Evolutionary conservation across 495 filamentous ascomycete genomes (phyloP), one percentile per base, ranked within the genome.

Genomic region (Hypoxylon fragiforme): DNA sequence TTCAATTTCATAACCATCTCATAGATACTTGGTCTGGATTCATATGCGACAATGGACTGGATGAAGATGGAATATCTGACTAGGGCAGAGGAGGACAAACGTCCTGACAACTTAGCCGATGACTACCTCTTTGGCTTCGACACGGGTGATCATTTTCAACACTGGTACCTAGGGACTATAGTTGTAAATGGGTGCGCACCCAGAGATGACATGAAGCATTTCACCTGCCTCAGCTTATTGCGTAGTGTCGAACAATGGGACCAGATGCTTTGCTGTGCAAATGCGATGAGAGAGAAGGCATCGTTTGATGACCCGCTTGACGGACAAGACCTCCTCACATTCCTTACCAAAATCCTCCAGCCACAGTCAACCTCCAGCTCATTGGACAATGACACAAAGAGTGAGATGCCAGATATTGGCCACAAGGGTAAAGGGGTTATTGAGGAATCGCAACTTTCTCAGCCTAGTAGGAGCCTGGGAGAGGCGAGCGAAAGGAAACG

Each of bases 241-340:
- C 61, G 66, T 1, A 64, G 65, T 1, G 21, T 57, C 14, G 72
- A 76, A 44, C 62, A 73, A 30, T 72, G 64, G 63, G 35, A 66
- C 4, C 61, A 70, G 62, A 48, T 69, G 30, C 40, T 73, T 11
- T 47, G 36, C 5, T 63, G 66, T 34, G 72, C 72, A 6, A 40
- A 22, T 7, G n/a, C 62, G 3, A 49, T 73, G 50, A 60, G 44
- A 39, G 45, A 64, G 9, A 59, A 40, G 22, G 47, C 45, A 9
- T 50, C 49, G 3, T 56, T 39, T 20, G 19, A 44, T 7, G n/a
- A 64, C 11, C 48, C 60, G 1, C 47, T 64, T 4, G 64, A 67
- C 11, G 61, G 50, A 24, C 62, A 50, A 37, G 62, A 65, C 42
- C 26, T 51, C 0, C 48, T 65, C 7, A 43, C 58, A 30, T 67